Evolutionary conservation across 306 rosid genomes (phyloP).

Genomic region (Aeschynomene evenia): DNA sequence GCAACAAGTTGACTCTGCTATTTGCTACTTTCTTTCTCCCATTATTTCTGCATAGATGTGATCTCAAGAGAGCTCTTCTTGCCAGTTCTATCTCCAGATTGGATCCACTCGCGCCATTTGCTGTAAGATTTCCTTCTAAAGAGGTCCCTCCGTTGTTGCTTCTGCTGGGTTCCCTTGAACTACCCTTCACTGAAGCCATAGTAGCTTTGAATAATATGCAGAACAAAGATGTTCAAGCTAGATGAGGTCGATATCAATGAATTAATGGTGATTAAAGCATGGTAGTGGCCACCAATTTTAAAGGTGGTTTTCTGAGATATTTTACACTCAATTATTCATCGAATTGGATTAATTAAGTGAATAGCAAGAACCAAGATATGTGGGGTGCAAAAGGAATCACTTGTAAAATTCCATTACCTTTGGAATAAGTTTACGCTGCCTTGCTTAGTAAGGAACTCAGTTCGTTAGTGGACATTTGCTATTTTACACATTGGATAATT

Average conservation of each 20-base stretch:
- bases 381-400: conserved; percentile 24
- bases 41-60: conserved; percentile 32
- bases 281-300: conserved; percentile 14
- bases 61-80: conserved; percentile 47
- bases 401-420: conserved; percentile 23
- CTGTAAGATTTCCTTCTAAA: neutral
- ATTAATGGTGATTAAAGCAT: neutral
- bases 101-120: neutral
- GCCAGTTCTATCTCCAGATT: conserved; percentile 47
- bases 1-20: conserved; percentile 32
- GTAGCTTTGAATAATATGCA: conserved; percentile 1
- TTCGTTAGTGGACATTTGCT: neutral
- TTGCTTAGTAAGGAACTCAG: conserved; percentile 25
- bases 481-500: neutral
- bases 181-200: conserved; percentile 43
- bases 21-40: conserved; percentile 34
- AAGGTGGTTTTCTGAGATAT: conserved; percentile 5
- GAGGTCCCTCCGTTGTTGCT: conserved; percentile 38
- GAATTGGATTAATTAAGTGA: too few species aligned
- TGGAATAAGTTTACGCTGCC: conserved; percentile 42
- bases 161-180: conserved; percentile 26
- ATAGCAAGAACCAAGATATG: neutral
- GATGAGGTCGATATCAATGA: neutral
- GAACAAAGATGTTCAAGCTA: neutral
- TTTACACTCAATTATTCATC: neutral